These are phyloP conservation scores for Cercospora sp. DNA, from an alignment of 2,329 filamentous ascomycete species.

Conservation along the genomic window DNA sequence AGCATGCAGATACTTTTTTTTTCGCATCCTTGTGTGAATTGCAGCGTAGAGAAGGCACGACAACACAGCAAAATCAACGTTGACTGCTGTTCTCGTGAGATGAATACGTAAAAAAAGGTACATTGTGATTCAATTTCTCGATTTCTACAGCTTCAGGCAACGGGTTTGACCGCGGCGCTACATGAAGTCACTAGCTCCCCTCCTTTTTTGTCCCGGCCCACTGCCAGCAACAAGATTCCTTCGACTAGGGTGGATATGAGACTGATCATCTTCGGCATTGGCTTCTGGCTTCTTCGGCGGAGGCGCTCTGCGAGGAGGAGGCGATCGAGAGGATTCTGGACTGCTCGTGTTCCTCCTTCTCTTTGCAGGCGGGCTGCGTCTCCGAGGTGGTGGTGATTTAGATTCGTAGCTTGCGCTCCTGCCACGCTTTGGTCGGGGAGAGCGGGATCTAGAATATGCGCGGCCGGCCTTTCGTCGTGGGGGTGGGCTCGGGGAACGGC, in stretches of 20 bases:
- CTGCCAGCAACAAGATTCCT: conserved; percentile 35
- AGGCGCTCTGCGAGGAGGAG: conserved; percentile 19
- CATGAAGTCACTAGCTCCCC: conserved; percentile 33
- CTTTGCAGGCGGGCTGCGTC: conserved; percentile 27
- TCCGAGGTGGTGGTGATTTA: conserved; percentile 23
- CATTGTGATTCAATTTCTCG: not conserved
- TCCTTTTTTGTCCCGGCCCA: conserved; percentile 23
- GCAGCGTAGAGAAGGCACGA: not conserved
- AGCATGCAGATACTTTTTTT: not conserved
- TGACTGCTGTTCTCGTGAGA: not conserved
- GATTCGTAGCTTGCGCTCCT: conserved; percentile 30
- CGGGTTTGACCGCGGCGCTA: conserved; percentile 1
- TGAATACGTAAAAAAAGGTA: not conserved
- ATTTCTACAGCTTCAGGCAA: not conserved
- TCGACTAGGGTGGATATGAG: conserved; percentile 40
- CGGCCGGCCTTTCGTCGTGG: conserved; percentile 21
- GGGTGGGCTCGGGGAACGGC: conserved; percentile 30
- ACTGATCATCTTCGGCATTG: conserved; percentile 33
- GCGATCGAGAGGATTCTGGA: conserved; percentile 34
- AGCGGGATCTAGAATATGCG: conserved; percentile 19
- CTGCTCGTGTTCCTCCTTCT: conserved; percentile 35
- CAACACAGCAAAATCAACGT: not conserved
- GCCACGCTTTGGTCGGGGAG: conserved; percentile 27
- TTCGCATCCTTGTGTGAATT: not conserved
- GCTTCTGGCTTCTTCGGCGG: conserved; percentile 7